Evolutionary conservation across 305 asterid genomes (phyloP), one percentile per base, ranked within the genome.

Genomic region (Fraxinus latifolia): DNA sequence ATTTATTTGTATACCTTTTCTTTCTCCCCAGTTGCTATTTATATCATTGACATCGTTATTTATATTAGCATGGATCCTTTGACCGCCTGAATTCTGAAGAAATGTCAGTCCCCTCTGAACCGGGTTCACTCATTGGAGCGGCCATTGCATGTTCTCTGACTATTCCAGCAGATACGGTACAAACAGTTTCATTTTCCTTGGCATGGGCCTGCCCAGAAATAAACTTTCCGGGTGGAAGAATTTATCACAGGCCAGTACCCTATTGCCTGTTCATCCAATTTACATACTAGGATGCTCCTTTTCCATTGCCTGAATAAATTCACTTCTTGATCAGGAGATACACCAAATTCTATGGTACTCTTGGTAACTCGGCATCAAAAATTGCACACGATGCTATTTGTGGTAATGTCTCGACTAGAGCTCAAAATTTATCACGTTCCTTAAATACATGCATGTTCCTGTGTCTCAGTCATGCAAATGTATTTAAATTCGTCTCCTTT

Each of bases 201-300:
- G 91, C 95, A 78, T 96, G 98, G 98, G 96, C 93, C 79, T 94
- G 98, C 85, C 93, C 98, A 7, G 97, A 96, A 89, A 84, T 96
- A 77, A 90, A 77, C 84, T 96, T 94, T 84, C 79, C 77, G 25
- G 84, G 91, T 73, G 98, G 99, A 83, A 93, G 93, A 92, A 94
- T 97, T 83, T 96, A 96, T 87, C 91, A 88, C 91, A 92, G 99
- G 98, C 83, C 76, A 85, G 92, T 83, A 70, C 80, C 72, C 65
- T 65, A 86, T 72, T 79, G 67, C 82, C 79, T 77, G 55, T 77
- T 80, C 76, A 50, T 77, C 55, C 33, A 74, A 37, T 75, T 6
- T 72, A 70, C 31, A 5, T 74, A 25, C 79, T 19, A 55, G 39
- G 72, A 53, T 88, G 73, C 78, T 88, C 84, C 84, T 77, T 84